Base-by-base conservation (phyloP, 2,329 filamentous ascomycete genomes). In the Sphaerulina populicola region DNA sequence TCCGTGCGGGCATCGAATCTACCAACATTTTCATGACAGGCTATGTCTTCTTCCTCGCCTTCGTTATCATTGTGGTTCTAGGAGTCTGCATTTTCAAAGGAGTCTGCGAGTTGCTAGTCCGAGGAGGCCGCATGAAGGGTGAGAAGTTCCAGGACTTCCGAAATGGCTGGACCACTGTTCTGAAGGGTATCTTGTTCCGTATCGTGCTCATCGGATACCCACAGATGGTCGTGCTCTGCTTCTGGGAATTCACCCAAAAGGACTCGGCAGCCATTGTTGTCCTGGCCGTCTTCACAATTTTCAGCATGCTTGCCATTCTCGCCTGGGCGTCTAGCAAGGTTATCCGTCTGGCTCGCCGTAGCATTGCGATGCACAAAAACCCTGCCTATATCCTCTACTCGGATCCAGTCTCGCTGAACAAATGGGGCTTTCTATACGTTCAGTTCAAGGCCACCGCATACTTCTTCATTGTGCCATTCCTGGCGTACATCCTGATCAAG, bases 391-490 rank as follows among this genome's bases (percentile, higher is more conserved):
- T 96, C 61, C 82, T 97, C 56, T 97, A 94, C 74, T 95, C 91
- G 2, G 90, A 97, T 64, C 89, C 90, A n/a, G 80, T 88, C 57
- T 84, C 86, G 47, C 79, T 97, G 57, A 95, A 96, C 79, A 94
- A 95, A 72, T 96, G 90, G 91, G 91, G 91, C 18, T 96, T 96
- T 75, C 80, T 97, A 58, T 97, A 97, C 67, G 88, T 97, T 37
- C 90, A 95, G 69, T 96, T 94, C 77, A 86, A 91, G 64, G 91
- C 91, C 36, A 91, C 89, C 2, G 88, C 89, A 36, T 96, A 95
- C 77, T 96, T 94, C 75, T 96, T 91, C 70, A 88, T 96, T 62
- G 79, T 94, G 33, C 88, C 88, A 0, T 72, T 85, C 47, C 75
- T 97, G 51, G 70, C 73, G 47, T 94, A 96, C 69, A 81, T 85